These are phyloP conservation scores for Aspergillus sojae DNA, from an alignment of 2,329 filamentous ascomycete species.

Conservation along the genomic window DNA sequence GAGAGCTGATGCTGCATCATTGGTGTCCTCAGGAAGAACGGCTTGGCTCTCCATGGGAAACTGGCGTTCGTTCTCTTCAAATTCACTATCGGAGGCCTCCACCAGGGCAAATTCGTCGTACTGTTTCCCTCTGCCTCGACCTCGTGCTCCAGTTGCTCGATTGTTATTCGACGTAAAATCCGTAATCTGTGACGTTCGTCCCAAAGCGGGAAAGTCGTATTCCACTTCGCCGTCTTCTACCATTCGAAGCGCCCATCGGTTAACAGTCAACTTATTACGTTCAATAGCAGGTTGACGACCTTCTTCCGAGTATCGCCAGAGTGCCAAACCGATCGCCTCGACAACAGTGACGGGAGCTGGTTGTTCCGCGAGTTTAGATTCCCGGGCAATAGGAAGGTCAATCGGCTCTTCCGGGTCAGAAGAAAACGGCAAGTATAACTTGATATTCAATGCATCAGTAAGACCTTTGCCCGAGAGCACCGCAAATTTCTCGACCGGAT, in stretches of 20 bases:
- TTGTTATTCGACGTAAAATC: constrained; percentile 72
- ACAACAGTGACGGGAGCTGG: constrained; percentile 57
- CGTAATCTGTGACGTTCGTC: constrained; percentile 58
- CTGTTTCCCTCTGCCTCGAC: constrained; percentile 62
- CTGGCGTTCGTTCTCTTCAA: constrained; percentile 60
- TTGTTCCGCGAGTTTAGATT: constrained; percentile 56
- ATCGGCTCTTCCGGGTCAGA: constrained; percentile 58
- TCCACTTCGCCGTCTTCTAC: constrained; percentile 69
- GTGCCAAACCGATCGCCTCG: constrained; percentile 64
- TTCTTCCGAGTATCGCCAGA: constrained; percentile 66
- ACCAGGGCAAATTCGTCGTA: constrained; percentile 70
- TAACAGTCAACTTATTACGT: constrained; percentile 59
- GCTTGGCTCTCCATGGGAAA: constrained; percentile 54
- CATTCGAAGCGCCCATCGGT: constrained; percentile 68
- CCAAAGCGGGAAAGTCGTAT: constrained; percentile 65
- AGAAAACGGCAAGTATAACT: constrained; percentile 64
- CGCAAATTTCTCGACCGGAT: constrained; percentile 64
- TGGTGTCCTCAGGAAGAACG: constrained; percentile 33
- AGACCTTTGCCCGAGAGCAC: constrained; percentile 63
- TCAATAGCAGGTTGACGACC: constrained; percentile 56
- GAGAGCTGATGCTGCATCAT: constrained; percentile 25
- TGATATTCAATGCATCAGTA: constrained; percentile 63
- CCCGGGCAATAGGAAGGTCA: constrained; percentile 60
- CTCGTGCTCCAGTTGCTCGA: constrained; percentile 55
- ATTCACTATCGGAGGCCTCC: constrained; percentile 58